phyloP scores from a whole-genome alignment of 1,139 yeast genomes.

The Wickerhamomyces sp. region DNA sequence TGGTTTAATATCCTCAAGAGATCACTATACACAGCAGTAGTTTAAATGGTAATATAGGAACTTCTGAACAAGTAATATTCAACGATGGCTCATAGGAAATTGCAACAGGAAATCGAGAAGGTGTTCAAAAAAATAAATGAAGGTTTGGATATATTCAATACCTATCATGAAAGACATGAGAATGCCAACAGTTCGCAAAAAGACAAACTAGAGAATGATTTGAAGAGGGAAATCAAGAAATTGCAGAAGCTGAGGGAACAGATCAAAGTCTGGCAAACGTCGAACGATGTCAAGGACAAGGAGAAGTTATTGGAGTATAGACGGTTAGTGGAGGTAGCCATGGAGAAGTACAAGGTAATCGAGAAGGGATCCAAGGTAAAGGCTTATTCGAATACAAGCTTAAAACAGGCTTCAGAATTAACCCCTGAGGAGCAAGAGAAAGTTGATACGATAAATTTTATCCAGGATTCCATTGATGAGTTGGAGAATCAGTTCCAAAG shows the following conservation, averaged over 20 bases:
- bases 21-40: too few species aligned
- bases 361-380: slow-evolving; percentile 73
- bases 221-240: slow-evolving; percentile 72
- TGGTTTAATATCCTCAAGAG: too few species aligned
- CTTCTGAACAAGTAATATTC: not conserved
- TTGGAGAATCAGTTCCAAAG: slow-evolving; percentile 58
- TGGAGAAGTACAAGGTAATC: slow-evolving; percentile 77
- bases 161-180: slow-evolving; percentile 64
- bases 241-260: slow-evolving; percentile 72
- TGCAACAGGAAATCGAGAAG: slow-evolving; percentile 74
- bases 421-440: slow-evolving; percentile 57
- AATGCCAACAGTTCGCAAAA: slow-evolving; percentile 60
- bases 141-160: slow-evolving; percentile 67
- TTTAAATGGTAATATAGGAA: not conserved
- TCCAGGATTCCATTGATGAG: slow-evolving; percentile 58
- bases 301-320: slow-evolving; percentile 56
- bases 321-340: slow-evolving; percentile 66
- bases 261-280: slow-evolving; percentile 73
- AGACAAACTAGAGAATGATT: slow-evolving; percentile 66
- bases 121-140: slow-evolving; percentile 75
- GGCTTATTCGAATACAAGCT: slow-evolving; percentile 62
- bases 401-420: slow-evolving; percentile 49
- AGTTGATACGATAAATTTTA: slow-evolving; percentile 55
- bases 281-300: slow-evolving; percentile 68
- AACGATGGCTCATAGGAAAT: slow-evolving; percentile 70